These are phyloP conservation scores for Claviceps paspali DNA, from an alignment of 2,329 filamentous ascomycete genomes.

Conservation along the genomic window DNA sequence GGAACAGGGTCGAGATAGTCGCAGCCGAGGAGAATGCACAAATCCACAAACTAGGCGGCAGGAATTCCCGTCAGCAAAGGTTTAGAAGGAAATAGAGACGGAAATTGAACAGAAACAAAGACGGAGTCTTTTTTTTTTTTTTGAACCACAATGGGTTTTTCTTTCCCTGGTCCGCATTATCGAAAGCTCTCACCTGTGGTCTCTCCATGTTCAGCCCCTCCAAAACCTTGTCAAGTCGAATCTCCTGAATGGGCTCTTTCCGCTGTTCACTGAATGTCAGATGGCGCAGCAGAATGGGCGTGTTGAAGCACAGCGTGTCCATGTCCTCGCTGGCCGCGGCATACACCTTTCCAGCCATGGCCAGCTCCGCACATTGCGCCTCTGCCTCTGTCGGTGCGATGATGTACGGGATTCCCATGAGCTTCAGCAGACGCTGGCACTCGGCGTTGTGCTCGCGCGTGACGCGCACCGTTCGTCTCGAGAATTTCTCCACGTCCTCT, in stretches of 20 bases:
- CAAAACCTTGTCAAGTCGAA: conserved; percentile 73
- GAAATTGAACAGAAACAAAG: too few relatives aligned
- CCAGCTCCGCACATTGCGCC: conserved; percentile 85
- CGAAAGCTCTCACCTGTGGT: conserved; percentile 45
- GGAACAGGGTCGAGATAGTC: conserved; percentile 96
- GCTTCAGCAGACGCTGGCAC: conserved; percentile 74
- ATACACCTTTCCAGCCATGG: conserved; percentile 85
- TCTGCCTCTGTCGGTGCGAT: conserved; percentile 94
- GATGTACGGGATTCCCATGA: conserved; percentile 95
- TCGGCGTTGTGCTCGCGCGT: conserved; percentile 95
- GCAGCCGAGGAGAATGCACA: conserved; percentile 93
- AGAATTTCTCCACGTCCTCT: conserved; percentile 97
- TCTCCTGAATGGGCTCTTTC: conserved; percentile 95
- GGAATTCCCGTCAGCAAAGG: conserved; percentile 5
- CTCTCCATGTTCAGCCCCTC: conserved; percentile 80
- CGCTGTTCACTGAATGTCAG: conserved; percentile 94
- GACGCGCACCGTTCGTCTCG: conserved; percentile 77
- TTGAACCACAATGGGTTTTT: background rate
- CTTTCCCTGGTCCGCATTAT: background rate
- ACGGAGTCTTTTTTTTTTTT: too few relatives aligned
- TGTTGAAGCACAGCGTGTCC: conserved; percentile 93
- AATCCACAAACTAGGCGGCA: conserved; percentile 66
- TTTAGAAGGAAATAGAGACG: background rate
- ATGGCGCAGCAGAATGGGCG: conserved; percentile 80
- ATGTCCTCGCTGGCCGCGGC: conserved; percentile 96